Evolutionary conservation across 2,329 filamentous ascomycete species (phyloP), one percentile per base, ranked within the genome.

Genomic region (Tolypocladium pustulatum): DNA sequence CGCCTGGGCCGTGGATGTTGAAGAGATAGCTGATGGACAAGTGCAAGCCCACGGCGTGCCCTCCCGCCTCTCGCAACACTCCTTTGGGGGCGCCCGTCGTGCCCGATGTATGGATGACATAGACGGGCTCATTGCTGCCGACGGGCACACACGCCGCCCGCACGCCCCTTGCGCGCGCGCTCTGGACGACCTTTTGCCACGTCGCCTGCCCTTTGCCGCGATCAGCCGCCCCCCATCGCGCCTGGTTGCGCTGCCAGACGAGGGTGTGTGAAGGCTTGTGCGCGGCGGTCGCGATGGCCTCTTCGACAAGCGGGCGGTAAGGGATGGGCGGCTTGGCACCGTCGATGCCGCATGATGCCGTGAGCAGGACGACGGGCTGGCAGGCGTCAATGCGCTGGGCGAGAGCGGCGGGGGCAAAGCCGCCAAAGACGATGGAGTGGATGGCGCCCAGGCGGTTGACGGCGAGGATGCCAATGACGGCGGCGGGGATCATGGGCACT

Each of bases 401-500:
- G 52, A 97, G 79, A 4, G 91, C 89, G 12, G 81, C 78, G 0
- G 91, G 80, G 0, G 90, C 91, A 70, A 97, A 97, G 0, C 93
- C 92, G 49, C 93, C 93, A 72, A 97, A 97, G 4, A 97, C 93
- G 5, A 96, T 90, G 4, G 90, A 86, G 69, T 97, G 93, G 57
- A 97, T 85, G 20, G 91, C 93, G 13, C 92, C 93, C 0, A 97
- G 78, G 12, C 91, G 84, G 61, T 85, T 85, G 60, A 89, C 83
- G 30, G 93, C 91, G 4, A 97, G 83, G 63, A 94, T 91, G 12
- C 89, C 92, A 61, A 95, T 85, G n/a, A 96, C 71, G 1, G 91
- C 89, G 0, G 90, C 87, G 0, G 93, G 92, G 51, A 97, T 90
- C 92, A 97, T 97, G 58, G 92, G 92, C 92, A 97, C 88, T 90